A percentile compares a stretch with the other conserved stretches of the same genome.
These are phyloP conservation scores for Neurospora sp. DNA, from an alignment of 2,329 filamentous ascomycete species.

Conservation along the genomic window DNA sequence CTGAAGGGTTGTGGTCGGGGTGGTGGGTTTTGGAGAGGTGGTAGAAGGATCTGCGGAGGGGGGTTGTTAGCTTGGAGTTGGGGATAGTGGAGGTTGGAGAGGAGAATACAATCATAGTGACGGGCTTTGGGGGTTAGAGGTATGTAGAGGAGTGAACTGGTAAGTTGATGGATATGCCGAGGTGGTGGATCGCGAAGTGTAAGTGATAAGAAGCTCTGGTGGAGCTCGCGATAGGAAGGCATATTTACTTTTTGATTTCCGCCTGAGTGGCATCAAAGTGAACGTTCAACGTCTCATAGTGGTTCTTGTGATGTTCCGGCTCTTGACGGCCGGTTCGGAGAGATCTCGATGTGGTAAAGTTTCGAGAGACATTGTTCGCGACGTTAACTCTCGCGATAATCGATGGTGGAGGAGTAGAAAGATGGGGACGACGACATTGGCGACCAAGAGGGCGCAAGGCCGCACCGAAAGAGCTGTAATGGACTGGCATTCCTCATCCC, in stretches of 20 bases:
- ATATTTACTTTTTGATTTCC: constrained; percentile 72
- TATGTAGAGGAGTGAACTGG: too few relatives aligned
- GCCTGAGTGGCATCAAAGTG: constrained; percentile 54
- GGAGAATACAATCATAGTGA: too few relatives aligned
- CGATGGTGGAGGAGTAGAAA: neutral
- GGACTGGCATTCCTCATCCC: constrained; percentile 57
- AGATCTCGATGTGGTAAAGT: neutral
- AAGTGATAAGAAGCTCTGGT: neutral
- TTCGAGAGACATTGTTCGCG: neutral
- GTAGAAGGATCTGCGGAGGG: constrained; percentile 61
- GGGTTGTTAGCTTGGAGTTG: neutral
- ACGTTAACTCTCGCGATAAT: neutral
- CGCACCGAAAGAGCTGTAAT: constrained; percentile 23
- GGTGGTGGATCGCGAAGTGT: neutral
- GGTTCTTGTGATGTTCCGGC: constrained; percentile 35
- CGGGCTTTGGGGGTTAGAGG: too few relatives aligned
- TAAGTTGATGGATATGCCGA: neutral
- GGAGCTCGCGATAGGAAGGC: neutral
- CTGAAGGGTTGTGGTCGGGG: constrained; percentile 76
- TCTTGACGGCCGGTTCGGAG: neutral
- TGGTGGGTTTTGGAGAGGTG: constrained; percentile 83
- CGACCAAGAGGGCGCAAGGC: constrained; percentile 11
- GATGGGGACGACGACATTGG: constrained; percentile 3
- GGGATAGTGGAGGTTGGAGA: neutral
- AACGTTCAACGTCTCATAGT: constrained; percentile 80